A percentile compares a stretch with the other conserved stretches of the same genome.
These are phyloP conservation scores for Ganoderma meredithae DNA, from an alignment of 1,284 basidiomycete species.

Conservation along the genomic window DNA sequence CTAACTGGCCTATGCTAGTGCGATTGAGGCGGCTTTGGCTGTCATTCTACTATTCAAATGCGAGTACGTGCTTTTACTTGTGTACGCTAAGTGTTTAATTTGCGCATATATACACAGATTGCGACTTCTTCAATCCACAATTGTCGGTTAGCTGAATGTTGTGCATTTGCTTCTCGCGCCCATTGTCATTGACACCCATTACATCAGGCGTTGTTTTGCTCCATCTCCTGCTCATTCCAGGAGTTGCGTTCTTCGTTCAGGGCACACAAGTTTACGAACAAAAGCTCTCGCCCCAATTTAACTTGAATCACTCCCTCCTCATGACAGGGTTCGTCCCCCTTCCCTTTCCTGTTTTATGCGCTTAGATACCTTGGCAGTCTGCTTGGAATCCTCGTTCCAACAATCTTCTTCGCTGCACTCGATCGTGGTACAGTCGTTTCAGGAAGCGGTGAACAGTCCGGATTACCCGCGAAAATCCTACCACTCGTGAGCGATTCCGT, in stretches of 20 bases:
- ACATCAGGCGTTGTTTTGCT: constrained; percentile 65
- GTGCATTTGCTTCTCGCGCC: too few species aligned
- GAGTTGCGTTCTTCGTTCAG: constrained; percentile 64
- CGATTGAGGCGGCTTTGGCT: constrained; percentile 67
- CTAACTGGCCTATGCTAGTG: constrained; percentile 32
- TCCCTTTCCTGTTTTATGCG: neutral
- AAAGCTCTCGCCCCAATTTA: constrained; percentile 54
- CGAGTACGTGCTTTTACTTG: constrained; percentile 43
- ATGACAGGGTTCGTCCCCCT: constrained; percentile 59
- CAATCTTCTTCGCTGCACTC: constrained; percentile 69
- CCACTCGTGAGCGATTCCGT: constrained; percentile 32
- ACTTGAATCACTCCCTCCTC: constrained; percentile 70
- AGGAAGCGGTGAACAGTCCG: constrained; percentile 3
- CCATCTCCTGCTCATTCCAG: constrained; percentile 68
- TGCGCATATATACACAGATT: constrained; percentile 43
- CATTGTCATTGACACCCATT: neutral
- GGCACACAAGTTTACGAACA: constrained; percentile 61
- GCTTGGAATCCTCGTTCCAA: constrained; percentile 65
- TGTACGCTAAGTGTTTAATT: neutral
- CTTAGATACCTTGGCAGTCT: constrained; percentile 49
- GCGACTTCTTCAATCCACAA: constrained; percentile 64
- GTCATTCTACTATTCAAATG: constrained; percentile 71
- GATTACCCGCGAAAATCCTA: neutral
- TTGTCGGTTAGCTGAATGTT: constrained; percentile 50
- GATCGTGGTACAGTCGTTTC: constrained; percentile 44